Conservation (phyloP, 352 stramenopile species). For the Globisporangium splendens region DNA sequence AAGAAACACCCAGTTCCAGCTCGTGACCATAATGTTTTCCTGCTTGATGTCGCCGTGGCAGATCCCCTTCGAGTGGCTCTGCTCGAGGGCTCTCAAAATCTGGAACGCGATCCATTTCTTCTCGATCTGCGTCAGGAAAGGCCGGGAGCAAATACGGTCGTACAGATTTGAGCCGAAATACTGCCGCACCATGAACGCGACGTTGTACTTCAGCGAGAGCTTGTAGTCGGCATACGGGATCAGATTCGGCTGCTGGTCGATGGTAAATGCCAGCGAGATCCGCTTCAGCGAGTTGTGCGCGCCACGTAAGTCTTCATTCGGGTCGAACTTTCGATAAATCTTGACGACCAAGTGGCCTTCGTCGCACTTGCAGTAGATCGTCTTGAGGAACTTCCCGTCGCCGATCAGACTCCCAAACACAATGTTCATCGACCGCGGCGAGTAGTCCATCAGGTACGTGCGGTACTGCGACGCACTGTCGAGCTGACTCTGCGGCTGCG, state of each 20-base stretch:
- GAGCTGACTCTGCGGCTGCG: conserved; percentile 68
- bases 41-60: conserved; percentile 98
- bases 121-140: conserved; percentile 94
- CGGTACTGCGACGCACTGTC: conserved; percentile 86
- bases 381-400: conserved; percentile 89
- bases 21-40: conserved; percentile 98
- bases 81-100: conserved; percentile 91
- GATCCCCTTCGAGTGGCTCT: conserved; percentile 91
- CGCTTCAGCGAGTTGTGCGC: conserved; percentile 54
- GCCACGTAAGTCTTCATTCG: conserved; percentile 56
- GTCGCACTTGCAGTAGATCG: conserved; percentile 84
- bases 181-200: conserved; percentile 94
- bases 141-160: conserved; percentile 94
- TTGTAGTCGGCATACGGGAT: conserved; percentile 82
- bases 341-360: conserved; percentile 85
- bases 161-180: conserved; percentile 96
- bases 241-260: conserved; percentile 77
- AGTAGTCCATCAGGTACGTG: conserved; percentile 88
- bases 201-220: conserved; percentile 74
- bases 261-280: conserved; percentile 48
- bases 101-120: conserved; percentile 98
- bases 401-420: conserved; percentile 84
- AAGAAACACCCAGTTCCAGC: conserved; percentile 97
- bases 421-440: conserved; percentile 78
- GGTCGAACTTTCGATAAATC: conserved; percentile 86